Base-by-base conservation (phyloP, 202 grass and related monocot species). In the Saccharum hybrid region DNA sequence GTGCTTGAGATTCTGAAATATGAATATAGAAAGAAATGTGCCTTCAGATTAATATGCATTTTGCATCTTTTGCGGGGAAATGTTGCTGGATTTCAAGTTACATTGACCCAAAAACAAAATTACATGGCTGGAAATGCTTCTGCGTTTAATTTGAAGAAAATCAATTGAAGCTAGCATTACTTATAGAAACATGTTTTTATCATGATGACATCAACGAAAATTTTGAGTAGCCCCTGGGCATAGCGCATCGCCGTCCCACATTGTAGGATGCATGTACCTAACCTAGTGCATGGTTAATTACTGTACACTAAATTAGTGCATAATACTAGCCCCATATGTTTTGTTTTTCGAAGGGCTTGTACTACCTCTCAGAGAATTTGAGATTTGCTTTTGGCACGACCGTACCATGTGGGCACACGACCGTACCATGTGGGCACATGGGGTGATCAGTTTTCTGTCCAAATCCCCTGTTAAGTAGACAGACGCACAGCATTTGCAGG, bases 401-500 rank as follows among this genome's bases (percentile, higher is more conserved):
- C 34, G 34, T 36, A 36, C 34, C 68, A n/a, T n/a, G n/a, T n/a
- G n/a, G n/a, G n/a, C n/a, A n/a, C n/a, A n/a, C n/a, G n/a, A n/a
- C n/a, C n/a, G n/a, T n/a, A n/a, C n/a, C n/a, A 71, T 71, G 68
- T 48, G 68, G 14, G 45, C 70, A 73, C 71, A 73, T 73, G 71
- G 6, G 26, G 45, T 52, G 13, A 33, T 31, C 70, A 31, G 43
- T 72, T 28, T 2, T 33, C 4, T 51, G 13, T 33, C 23, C 1
- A 40, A 28, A 61, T 13, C 40, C 1, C 39, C 39, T 45, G n/a
- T 43, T 21, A 23, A 71, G 10, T 7, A 45, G 12, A 49, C 41
- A 46, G 13, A 42, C 5, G 19, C 19, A 43, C 9, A 42, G 5
- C 40, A 46, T 28, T 43, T 15, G 22, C 40, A 26, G 69, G 13